Base-by-base conservation (phyloP, 2,329 filamentous ascomycete species). In the Triangularia setosa region DNA sequence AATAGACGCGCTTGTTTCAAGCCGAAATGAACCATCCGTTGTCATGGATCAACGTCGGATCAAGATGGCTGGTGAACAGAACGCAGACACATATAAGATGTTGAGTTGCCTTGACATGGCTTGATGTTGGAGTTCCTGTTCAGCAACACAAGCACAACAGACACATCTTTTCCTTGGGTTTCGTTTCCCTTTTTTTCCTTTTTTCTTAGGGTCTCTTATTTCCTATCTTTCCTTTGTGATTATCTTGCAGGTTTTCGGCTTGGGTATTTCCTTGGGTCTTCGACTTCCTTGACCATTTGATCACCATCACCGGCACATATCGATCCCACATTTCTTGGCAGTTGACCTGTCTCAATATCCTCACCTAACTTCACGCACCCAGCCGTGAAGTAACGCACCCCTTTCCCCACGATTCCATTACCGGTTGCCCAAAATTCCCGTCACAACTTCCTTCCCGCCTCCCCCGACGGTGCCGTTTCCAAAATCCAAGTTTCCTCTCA, bases 391-490 rank as follows among this genome's bases (percentile, higher is more conserved):
- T 55, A 40, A 2, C 52, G 23, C 61, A 44, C 21, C 24, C 40
- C 58, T 23, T 40, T 35, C 25, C n/a, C 23, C 21, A 58, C 23
- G n/a, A 53, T 35, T 5, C 53, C 54, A 57, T 33, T 18, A 56
- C 56, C 62, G 30, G 62, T 66, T 68, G 68, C 69, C 69, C 67
- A 69, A 21, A 62, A 69, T 70, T 64, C 59, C 67, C 48, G 63
- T 61, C 64, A 69, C 61, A 54, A 62, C 63, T 60, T 65, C 67
- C 12, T 70, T 69, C 66, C 68, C 67, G 59, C 65, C 69, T 40
- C 69, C 68, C 11, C 68, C 70, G n/a, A 71, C 65, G 30, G 63
- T 57, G 12, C 70, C 70, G 5, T 68, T 65, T 24, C 70, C 70
- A 1, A 70, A 70, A 54, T 40, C 67, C 14, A 61, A 56, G 24